These are phyloP conservation scores for Ormosia semicastrata DNA, from an alignment of 306 rosid species.

Conservation along the genomic window DNA sequence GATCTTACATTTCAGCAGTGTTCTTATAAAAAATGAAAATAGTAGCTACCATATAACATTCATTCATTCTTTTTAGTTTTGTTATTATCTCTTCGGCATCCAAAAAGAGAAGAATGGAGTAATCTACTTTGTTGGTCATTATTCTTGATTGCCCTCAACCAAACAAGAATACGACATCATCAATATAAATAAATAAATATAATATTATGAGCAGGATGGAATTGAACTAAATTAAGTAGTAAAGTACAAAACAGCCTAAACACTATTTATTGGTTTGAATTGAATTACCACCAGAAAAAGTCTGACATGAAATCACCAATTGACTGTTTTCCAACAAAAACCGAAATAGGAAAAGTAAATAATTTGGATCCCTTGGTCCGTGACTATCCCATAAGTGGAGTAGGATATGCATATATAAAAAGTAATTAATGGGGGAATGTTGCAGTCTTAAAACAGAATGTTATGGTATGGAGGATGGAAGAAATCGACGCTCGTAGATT, in stretches of 20 bases:
- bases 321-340: not conserved
- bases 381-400: not conserved
- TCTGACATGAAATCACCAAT: slow-evolving; percentile 5
- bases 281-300: not conserved
- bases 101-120: not conserved
- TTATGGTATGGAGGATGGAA: slow-evolving; percentile 1
- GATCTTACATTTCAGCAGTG: not conserved
- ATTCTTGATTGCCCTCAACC: not conserved
- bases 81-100: not conserved
- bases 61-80: not conserved
- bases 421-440: not conserved
- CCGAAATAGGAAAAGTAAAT: not conserved
- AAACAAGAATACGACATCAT: slow-evolving; percentile 11
- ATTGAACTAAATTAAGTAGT: not conserved
- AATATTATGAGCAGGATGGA: not conserved
- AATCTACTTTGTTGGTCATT: not conserved
- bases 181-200: not conserved
- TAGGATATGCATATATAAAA: not conserved
- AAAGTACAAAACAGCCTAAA: not conserved
- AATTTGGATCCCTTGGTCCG: not conserved
- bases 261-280: slow-evolving; percentile 7
- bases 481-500: not conserved
- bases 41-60: not conserved
- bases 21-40: not conserved
- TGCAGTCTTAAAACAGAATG: slow-evolving; percentile 7